A percentile compares a stretch with the other conserved stretches of the same genome.
Conservation (phyloP, 441 rosid species). For the Croton setiger region DNA sequence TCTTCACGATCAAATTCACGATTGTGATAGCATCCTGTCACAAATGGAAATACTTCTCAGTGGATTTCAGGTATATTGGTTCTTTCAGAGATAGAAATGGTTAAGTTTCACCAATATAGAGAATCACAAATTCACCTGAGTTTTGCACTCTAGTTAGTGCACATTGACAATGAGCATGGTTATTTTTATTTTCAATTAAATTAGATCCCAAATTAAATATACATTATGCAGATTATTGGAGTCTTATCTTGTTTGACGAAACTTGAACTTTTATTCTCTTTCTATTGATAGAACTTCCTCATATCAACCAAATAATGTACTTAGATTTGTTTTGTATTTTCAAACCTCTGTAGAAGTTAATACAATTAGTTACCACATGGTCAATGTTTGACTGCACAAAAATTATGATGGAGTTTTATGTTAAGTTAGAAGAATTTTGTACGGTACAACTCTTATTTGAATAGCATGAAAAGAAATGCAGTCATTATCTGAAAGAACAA, state of each 20-base stretch:
- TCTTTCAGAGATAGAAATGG: conserved; percentile 1
- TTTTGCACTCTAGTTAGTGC: neutral
- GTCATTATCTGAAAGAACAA: too few relatives aligned
- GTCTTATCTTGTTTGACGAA: neutral
- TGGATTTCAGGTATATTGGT: conserved; percentile 87
- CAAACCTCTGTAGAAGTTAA: too few relatives aligned
- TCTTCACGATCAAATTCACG: conserved; percentile 97
- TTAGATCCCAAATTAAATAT: too few relatives aligned
- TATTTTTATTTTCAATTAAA: neutral
- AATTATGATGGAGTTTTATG: too few relatives aligned
- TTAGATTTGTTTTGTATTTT: neutral
- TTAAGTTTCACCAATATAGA: neutral
- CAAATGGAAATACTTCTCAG: conserved; percentile 97
- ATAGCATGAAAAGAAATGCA: too few relatives aligned
- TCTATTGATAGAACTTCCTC: neutral
- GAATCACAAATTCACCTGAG: too few relatives aligned
- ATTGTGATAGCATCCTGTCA: conserved; percentile 85
- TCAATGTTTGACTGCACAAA: too few relatives aligned
- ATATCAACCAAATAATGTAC: neutral
- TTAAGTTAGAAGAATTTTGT: too few relatives aligned
- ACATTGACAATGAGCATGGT: neutral
- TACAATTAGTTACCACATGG: neutral
- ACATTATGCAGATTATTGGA: neutral
- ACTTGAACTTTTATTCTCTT: neutral
- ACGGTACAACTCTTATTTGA: too few relatives aligned